Conservation (phyloP, 2,329 filamentous ascomycete genomes). For the Claviceps humidiphila region DNA sequence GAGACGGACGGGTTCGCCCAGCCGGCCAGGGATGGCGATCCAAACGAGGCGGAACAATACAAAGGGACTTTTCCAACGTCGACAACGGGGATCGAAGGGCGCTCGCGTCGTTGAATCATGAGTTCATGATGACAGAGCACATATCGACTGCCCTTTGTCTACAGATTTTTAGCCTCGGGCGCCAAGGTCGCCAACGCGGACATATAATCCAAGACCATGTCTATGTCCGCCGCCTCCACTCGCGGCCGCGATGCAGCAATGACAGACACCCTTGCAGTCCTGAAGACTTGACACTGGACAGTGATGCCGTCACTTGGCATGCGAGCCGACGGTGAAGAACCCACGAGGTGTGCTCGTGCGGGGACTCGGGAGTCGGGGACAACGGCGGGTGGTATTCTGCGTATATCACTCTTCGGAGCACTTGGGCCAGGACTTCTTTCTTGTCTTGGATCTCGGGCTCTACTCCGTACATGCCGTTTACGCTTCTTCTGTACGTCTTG, state of each 20-base stretch:
- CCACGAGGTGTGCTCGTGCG: not conserved
- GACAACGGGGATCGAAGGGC: too few relatives aligned
- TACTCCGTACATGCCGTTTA: too few relatives aligned
- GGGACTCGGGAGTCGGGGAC: too few relatives aligned
- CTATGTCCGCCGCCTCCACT: not conserved
- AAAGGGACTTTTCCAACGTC: not conserved
- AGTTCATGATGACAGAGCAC: too few relatives aligned
- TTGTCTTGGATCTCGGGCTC: too few relatives aligned
- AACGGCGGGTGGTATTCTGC: constrained; percentile 1
- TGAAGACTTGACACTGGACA: not conserved
- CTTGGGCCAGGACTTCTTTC: too few relatives aligned
- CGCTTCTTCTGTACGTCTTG: too few relatives aligned
- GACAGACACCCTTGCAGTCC: not conserved
- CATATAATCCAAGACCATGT: not conserved
- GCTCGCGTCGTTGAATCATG: too few relatives aligned
- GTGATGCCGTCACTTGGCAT: constrained; percentile 1
- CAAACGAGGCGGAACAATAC: not conserved
- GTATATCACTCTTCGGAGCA: not conserved
- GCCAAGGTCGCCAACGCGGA: too few relatives aligned
- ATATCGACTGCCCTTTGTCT: too few relatives aligned
- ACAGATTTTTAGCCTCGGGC: too few relatives aligned
- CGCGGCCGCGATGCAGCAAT: not conserved
- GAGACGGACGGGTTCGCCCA: not conserved
- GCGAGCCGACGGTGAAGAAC: not conserved
- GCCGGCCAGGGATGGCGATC: not conserved